Evolutionary conservation across 768 basidiomycete genomes (phyloP).

Genomic region (Tylopilus felleus): DNA sequence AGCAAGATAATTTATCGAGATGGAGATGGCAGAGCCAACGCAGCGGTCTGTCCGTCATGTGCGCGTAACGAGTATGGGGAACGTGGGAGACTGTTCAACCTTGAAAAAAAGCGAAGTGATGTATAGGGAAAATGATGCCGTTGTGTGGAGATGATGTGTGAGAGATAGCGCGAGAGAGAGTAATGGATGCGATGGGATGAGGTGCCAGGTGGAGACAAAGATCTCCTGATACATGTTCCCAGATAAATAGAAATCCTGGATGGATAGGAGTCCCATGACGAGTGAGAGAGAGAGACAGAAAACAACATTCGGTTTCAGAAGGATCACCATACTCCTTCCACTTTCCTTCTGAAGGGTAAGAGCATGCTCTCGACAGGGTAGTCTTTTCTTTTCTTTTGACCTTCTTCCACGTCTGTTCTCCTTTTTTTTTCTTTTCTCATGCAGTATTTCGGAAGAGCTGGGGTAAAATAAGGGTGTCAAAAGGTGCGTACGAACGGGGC

Average conservation of each 20-base stretch:
- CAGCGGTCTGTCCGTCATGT: constrained; percentile 21
- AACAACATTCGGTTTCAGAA: constrained; percentile 18
- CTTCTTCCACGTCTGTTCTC: constrained; percentile 7
- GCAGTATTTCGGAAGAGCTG: constrained; percentile 4
- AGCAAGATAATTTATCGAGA: constrained; percentile 11
- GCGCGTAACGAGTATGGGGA: constrained; percentile 15
- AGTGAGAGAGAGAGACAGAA: constrained; percentile 18
- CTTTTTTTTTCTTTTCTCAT: constrained; percentile 1
- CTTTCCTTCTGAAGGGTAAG: constrained; percentile 22
- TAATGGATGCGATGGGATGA: constrained; percentile 24
- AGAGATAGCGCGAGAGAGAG: constrained; percentile 21
- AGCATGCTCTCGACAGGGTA: constrained; percentile 21
- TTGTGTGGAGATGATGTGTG: constrained; percentile 27
- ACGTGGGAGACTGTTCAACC: constrained; percentile 13
- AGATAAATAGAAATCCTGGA: constrained; percentile 34
- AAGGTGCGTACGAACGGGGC: constrained; percentile 12
- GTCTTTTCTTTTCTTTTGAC: constrained; percentile 5
- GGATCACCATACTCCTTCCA: constrained; percentile 16
- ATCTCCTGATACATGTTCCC: constrained; percentile 30
- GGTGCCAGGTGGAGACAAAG: constrained; percentile 23
- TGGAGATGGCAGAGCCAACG: constrained; percentile 13
- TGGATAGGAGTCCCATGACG: constrained; percentile 29
- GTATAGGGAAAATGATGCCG: constrained; percentile 27
- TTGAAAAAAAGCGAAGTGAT: constrained; percentile 17
- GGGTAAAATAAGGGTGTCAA: constrained; percentile 8